Percentiles rank a stretch among this genome's conserved stretches.
Conservation (phyloP, 768 basidiomycete genomes). For the Lactarius deliciosus region DNA sequence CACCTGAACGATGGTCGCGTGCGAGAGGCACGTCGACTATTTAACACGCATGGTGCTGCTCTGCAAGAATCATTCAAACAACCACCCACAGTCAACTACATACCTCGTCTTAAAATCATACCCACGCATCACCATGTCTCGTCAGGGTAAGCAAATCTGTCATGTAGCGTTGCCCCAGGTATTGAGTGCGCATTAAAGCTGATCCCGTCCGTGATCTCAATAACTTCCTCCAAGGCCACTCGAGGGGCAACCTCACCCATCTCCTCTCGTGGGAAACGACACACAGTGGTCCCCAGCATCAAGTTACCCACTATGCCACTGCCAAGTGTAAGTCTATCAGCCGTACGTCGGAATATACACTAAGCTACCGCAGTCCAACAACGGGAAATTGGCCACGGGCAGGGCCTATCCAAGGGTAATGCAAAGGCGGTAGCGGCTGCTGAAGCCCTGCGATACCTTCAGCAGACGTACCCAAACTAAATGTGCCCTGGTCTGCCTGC, state of each 20-base stretch:
- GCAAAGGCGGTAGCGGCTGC: background rate
- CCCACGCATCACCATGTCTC: background rate
- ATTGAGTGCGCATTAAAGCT: background rate
- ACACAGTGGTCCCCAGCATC: background rate
- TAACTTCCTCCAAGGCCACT: conserved; percentile 11
- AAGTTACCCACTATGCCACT: background rate
- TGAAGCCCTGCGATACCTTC: background rate
- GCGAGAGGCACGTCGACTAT: background rate
- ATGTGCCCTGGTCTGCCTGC: background rate
- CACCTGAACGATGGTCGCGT: background rate
- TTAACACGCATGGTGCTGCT: background rate
- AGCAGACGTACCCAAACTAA: background rate
- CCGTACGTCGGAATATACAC: background rate
- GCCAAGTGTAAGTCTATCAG: conserved; percentile 10
- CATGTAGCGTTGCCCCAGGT: background rate
- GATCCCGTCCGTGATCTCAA: conserved; percentile 17
- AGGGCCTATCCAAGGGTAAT: background rate
- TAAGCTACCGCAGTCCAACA: conserved; percentile 8
- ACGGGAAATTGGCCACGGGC: background rate
- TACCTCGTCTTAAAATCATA: background rate
- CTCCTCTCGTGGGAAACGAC: background rate
- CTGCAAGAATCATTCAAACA: background rate
- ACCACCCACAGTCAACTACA: background rate
- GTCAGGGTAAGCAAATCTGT: background rate
- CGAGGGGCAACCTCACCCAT: background rate